Conservation (phyloP, 305 asterid species). For the Plantago coronopus region DNA sequence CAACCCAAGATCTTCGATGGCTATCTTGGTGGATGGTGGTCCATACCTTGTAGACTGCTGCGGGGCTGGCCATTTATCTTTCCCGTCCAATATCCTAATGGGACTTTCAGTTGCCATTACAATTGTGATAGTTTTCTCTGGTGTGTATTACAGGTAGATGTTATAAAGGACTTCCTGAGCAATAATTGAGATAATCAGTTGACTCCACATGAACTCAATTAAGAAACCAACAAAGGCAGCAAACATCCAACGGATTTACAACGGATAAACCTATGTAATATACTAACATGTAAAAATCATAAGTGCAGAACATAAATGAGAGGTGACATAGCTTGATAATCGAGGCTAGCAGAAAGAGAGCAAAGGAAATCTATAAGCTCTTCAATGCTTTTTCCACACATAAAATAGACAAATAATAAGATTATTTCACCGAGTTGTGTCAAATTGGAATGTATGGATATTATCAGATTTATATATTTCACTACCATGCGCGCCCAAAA, state of each 20-base stretch:
- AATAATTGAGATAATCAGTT: not conserved
- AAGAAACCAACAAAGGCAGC: not conserved
- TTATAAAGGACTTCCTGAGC: conserved; percentile 20
- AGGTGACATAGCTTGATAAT: no score
- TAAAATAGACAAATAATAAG: no score
- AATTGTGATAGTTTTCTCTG: conserved; percentile 9
- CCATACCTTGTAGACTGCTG: conserved; percentile 42
- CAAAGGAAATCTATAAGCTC: no score
- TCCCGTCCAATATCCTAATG: conserved; percentile 46
- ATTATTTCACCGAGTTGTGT: no score
- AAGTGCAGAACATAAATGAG: no score
- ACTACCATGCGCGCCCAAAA: no score
- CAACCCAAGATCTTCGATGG: conserved; percentile 53
- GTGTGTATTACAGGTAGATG: conserved; percentile 13
- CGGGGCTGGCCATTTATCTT: conserved; percentile 49
- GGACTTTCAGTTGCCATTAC: conserved; percentile 76
- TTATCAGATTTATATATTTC: no score
- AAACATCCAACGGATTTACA: not conserved
- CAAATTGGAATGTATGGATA: no score
- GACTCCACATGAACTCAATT: conserved; percentile 7
- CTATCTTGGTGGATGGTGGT: conserved; percentile 35
- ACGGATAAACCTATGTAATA: not conserved
- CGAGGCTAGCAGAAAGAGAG: no score
- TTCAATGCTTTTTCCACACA: no score
- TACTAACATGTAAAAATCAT: not conserved